Base-by-base conservation (phyloP, 768 basidiomycete species). In the Suillus clintonianus region DNA sequence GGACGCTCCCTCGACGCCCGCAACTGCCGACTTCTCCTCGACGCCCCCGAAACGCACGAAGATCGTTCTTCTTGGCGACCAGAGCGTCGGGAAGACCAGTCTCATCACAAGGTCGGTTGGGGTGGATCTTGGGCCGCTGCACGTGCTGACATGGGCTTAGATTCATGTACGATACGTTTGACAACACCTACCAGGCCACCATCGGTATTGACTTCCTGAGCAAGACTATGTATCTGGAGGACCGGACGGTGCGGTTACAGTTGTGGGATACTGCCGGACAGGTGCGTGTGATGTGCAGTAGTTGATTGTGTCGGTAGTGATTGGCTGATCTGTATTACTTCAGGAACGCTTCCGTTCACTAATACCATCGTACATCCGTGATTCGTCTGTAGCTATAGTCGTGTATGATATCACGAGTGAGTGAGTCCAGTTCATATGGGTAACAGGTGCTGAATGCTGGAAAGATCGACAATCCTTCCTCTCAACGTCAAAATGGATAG, bases 91-190 rank as follows among this genome's bases (percentile, higher is more conserved):
- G 53, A 99, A 99, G 86, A 99, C 97, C 5, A 94, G 92, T 80
- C 85, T 99, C 65, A 99, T 99, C 76, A 99, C 97, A 62, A 87
- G 97, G 87, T 95, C 74, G 72, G 82, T 75, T 65, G 42, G 65
- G 57, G 45, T 34, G n/a, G 50, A 59, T 60, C 24, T 39, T 50
- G 32, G 50, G 53, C 42, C 17, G 43, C 24, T 47, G 19, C 50
- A 4, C 17, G 4, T 24, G 8, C 60, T 65, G 54, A 56, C 43
- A 14, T 53, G 22, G 27, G 19, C 32, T 39, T 68, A 96, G 94
- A 79, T 92, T 93, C 76, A 96, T 99, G 97, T 99, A 99, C 76
- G 97, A 99, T 79, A 99, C 97, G 1, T 99, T 99, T 77, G 97
- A 99, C 83, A 99, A 99, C 78, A 99, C 97, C 50, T 99, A 99